Evolutionary conservation across 257 asterid genomes (phyloP), one percentile per base, ranked within the genome.

Genomic region (Henckelia pumila): DNA sequence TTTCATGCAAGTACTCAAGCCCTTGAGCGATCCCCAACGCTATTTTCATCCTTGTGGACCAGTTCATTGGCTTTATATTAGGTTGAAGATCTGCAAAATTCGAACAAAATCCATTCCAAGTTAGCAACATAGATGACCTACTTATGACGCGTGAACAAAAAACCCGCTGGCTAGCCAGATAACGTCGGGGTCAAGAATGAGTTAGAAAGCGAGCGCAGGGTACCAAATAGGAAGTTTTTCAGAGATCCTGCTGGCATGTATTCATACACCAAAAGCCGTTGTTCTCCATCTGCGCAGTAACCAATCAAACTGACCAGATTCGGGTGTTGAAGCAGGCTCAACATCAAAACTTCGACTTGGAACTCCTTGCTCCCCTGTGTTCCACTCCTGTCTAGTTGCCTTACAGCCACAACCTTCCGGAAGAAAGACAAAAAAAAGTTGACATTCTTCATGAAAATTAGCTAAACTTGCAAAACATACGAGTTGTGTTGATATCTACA

Each of bases 281-380:
- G 99, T 62, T 94, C 99, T 53, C 99, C 99, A 78, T 94, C 99
- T 8, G 96, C 99, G 59, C 99, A 91, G 44, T 87, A 94, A 56
- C 99, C 99, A 37, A 94, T 66, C 61, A 94, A 77, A 56, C 77
- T 78, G 52, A 88, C 89, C 6, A 94, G 82, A 75, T 89, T 91
- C 7, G 79, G 90, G 71, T 94, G 99, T 67, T 76, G 79, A 66
- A 94, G 88, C 65, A 80, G 91, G 78, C 87, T 87, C 79, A 94
- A 69, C 64, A 56, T 68, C 49, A 84, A 61, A 52, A 94, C 89
- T 68, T 91, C 96, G 7, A 70, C 85, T 66, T 76, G 78, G 55
- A 94, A 94, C 69, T 94, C 96, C 73, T 86, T 82, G 78, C 83
- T 81, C 24, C 77, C 90, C 64, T 78, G 88, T 68, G 87, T 73